These are phyloP conservation scores for Cercospora sp. DNA, from an alignment of 2,329 filamentous ascomycete genomes.

Conservation along the genomic window DNA sequence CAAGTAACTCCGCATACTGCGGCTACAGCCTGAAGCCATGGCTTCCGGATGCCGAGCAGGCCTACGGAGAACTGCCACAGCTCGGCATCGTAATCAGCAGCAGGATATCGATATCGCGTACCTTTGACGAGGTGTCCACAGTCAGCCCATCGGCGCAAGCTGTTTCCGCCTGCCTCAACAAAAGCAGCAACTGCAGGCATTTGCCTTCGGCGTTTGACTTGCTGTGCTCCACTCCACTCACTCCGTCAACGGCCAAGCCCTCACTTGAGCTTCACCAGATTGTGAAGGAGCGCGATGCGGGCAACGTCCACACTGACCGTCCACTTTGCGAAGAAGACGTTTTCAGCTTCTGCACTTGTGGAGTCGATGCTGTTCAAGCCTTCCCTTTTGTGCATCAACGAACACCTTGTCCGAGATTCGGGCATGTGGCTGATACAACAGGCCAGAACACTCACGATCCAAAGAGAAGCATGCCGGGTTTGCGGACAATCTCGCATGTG, in stretches of 20 bases:
- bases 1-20: neutral
- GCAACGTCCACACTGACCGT: neutral
- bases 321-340: neutral
- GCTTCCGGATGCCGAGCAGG: neutral
- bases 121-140: neutral
- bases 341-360: neutral
- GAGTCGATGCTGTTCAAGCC: neutral
- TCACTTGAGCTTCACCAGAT: neutral
- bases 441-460: neutral
- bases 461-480: neutral
- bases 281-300: neutral
- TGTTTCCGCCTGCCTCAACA: neutral
- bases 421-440: neutral
- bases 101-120: neutral
- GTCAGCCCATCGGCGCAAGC: neutral
- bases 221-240: neutral
- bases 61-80: neutral
- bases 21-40: neutral
- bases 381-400: neutral
- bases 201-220: neutral
- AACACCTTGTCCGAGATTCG: neutral
- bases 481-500: neutral
- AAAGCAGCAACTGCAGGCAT: neutral
- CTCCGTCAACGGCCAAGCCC: neutral
- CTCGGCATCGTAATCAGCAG: neutral